Base-by-base conservation (phyloP, 257 asterid species). In the Primulina huaijiensis region DNA sequence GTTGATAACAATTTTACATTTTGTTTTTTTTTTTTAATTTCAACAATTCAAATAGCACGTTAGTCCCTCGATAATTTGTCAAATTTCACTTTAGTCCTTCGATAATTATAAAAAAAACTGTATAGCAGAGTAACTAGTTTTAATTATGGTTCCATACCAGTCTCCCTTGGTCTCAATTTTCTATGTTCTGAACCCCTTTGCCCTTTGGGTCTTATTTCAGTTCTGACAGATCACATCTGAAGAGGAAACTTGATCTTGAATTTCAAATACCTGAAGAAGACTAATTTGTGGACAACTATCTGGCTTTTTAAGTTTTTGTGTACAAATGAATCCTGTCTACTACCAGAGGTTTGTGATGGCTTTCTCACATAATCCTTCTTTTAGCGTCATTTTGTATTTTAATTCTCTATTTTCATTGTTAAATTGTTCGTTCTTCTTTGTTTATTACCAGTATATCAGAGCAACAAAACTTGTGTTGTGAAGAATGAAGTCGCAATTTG, bases 191-290 rank as follows among this genome's bases (percentile, higher is more conserved):
- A 55, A 50, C 55, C 35, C 69, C 55, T 61, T 62, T 46, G 7
- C 20, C 7, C 2, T 4, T 50, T 50, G 57, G 20, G 25, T 72
- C 37, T 56, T 72, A 29, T 50, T 69, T 68, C 92, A 94, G 99
- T 70, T 97, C 97, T 76, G 99, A 93, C 83, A 88, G 91, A 76
- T 82, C 96, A 8, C 97, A 93, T 83, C 82, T 94, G 52, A 91
- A 94, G 89, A 89, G 96, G 85, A 94, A 94, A 75, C 83, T 94
- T 11, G 97, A 94, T 82, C 96, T 94, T 57, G 97, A 91, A 77
- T 94, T 91, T 80, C 92, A 81, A 82, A 78, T 79, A 37, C 96
- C 90, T 0, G 95, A 88, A 81, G 96, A 90, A 69, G 88, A 85
- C 66, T 79, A 82, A 79, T 70, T 25, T 29, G 70, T 16, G n/a